Conservation (phyloP, 495 filamentous ascomycete species). For the Mycothermus thermophilus region DNA sequence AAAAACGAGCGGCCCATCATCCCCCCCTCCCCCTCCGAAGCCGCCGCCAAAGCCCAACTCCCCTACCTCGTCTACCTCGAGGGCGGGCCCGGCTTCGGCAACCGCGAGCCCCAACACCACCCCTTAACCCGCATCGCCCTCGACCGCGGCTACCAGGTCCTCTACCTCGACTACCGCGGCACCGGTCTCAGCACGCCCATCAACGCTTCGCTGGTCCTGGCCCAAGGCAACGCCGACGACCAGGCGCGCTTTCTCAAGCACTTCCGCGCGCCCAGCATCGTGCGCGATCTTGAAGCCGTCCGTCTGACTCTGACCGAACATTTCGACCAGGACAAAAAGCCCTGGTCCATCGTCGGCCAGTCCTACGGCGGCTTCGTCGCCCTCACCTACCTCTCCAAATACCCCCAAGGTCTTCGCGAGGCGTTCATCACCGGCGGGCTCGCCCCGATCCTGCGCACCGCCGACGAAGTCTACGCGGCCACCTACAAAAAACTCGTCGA, state of each 20-base stretch:
- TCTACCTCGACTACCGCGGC: slow-evolving; percentile 79
- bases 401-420: slow-evolving; percentile 64
- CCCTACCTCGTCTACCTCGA: slow-evolving; percentile 47
- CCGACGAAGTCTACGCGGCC: slow-evolving; percentile 62
- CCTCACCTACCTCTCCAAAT: slow-evolving; percentile 67
- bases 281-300: slow-evolving; percentile 79
- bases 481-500: slow-evolving; percentile 49
- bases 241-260: slow-evolving; percentile 75
- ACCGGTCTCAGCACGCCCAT: slow-evolving; percentile 74
- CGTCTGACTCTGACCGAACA: slow-evolving; percentile 55
- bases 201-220: slow-evolving; percentile 51
- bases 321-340: slow-evolving; percentile 53
- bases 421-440: slow-evolving; percentile 75
- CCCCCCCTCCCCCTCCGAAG: slow-evolving; percentile 15
- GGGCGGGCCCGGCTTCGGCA: slow-evolving; percentile 70
- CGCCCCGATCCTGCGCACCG: slow-evolving; percentile 53
- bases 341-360: slow-evolving; percentile 78
- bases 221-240: slow-evolving; percentile 42
- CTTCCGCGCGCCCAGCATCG: slow-evolving; percentile 81
- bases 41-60: slow-evolving; percentile 30
- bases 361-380: slow-evolving; percentile 83
- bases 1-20: slow-evolving; percentile 49
- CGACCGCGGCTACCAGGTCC: slow-evolving; percentile 68
- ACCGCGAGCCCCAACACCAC: slow-evolving; percentile 55
- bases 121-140: slow-evolving; percentile 54